Evolutionary conservation across 805 yeast genomes (phyloP), one percentile per base, ranked within the genome.

Genomic region (Metschnikowia orientalis): DNA sequence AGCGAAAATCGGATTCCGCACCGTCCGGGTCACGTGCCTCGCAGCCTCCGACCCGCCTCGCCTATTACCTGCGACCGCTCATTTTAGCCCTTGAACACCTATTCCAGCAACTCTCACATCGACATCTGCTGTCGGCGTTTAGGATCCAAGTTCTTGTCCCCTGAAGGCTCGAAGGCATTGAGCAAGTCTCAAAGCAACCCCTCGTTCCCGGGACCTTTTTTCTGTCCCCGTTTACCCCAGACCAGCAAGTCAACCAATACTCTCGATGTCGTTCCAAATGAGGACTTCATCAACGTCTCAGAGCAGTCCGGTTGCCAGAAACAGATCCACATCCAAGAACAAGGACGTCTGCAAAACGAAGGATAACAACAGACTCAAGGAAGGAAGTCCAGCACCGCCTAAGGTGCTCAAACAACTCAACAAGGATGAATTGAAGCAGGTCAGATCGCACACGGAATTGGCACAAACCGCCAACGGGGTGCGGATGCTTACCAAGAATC

Each of bases 391-490:
- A 13, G 35, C 32, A 1, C 33, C 45, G 11, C 40, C 31, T 12
- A 42, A 37, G 7, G 40, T 61, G 36, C 45, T 40, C 35, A 41
- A 45, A 32, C 56, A 59, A 35, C 44, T 63, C 28, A 50, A 52
- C 32, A 41, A 43, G 15, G 73, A 63, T 23, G 75, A 73, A 28
- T 54, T 79, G 31, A 67, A 71, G 37, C 63, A 73, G 2, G 83
- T 77, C 21, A 70, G 70, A 35, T 76, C 86, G 1, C 92, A 84
- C 56, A 79, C 84, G 6, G 82, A 81, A 48, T 61, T 82, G 45
- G 85, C 88, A 2, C 81, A 83, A 41, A 81, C 90, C 6, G 92
- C 88, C 4, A 81, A 82, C 52, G 88, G 87, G 3, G 89, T 84
- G 5, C 67, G 92, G 28, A 69, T 79, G 63, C 63, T 84, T 38